phyloP scores from a whole-genome alignment of 345 rosid genomes.

The Sisymbrium irio region DNA sequence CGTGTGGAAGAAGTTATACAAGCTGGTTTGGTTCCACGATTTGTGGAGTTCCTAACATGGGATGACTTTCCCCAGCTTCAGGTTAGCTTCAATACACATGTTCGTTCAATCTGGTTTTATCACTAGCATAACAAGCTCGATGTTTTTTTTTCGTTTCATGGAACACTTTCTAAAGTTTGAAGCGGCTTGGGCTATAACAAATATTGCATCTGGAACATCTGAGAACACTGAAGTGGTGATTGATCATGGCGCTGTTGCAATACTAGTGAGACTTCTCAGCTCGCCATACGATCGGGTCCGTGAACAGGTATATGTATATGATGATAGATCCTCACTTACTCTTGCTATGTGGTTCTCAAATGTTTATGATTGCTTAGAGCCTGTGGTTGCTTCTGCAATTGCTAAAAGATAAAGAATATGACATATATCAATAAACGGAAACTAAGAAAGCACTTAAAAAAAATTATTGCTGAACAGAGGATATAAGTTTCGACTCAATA shows the following conservation, averaged over 20 bases:
- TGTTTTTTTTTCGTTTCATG: neutral
- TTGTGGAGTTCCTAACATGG: constrained; percentile 39
- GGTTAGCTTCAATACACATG: constrained; percentile 18
- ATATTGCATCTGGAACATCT: constrained; percentile 88
- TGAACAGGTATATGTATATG: constrained; percentile 58
- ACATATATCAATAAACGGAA: neutral
- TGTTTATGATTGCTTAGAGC: neutral
- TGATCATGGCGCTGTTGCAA: constrained; percentile 84
- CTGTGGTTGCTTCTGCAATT: constrained; percentile 8
- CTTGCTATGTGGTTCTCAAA: neutral
- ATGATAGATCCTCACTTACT: constrained; percentile 10
- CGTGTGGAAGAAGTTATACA: constrained; percentile 39
- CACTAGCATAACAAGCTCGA: constrained; percentile 7
- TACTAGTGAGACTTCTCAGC: constrained; percentile 69
- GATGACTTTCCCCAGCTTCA: constrained; percentile 38
- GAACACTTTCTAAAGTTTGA: constrained; percentile 51
- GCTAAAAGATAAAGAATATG: constrained; percentile 1
- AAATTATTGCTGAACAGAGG: neutral
- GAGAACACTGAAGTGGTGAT: constrained; percentile 86
- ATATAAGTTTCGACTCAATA: neutral
- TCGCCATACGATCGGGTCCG: constrained; percentile 75
- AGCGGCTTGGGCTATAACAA: constrained; percentile 91
- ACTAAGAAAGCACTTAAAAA: neutral
- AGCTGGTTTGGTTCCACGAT: constrained; percentile 40
- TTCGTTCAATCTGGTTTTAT: constrained; percentile 4